Percentiles rank a stretch among this genome's conserved stretches.
phyloP scores from a whole-genome alignment of 2,329 filamentous ascomycete genomes.

The Aspergillus persii region DNA sequence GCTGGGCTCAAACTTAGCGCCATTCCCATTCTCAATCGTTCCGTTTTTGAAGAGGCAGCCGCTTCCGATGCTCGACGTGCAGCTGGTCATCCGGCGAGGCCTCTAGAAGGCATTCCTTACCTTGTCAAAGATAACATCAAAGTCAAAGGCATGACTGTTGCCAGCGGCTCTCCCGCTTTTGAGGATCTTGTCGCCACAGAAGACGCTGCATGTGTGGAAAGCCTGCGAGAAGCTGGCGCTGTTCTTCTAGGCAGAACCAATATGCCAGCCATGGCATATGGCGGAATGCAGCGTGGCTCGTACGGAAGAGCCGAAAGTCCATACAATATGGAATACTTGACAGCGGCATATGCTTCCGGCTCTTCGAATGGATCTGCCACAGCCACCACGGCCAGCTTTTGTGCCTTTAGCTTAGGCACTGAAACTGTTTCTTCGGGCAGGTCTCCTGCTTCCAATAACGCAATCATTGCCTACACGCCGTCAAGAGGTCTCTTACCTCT shows the following conservation, averaged over 20 bases:
- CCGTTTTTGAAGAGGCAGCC: conserved; percentile 47
- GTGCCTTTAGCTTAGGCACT: conserved; percentile 53
- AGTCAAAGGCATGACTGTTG: conserved; percentile 53
- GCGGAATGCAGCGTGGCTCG: conserved; percentile 57
- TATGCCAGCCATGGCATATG: conserved; percentile 60
- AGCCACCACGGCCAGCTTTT: conserved; percentile 51
- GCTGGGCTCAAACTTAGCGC: conserved; percentile 45
- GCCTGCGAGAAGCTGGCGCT: conserved; percentile 50
- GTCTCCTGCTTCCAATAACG: conserved; percentile 58
- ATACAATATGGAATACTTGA: conserved; percentile 54
- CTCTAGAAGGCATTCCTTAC: conserved; percentile 57
- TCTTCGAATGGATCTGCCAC: conserved; percentile 58
- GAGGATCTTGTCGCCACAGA: conserved; percentile 49
- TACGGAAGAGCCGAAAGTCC: conserved; percentile 58
- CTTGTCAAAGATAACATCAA: conserved; percentile 60
- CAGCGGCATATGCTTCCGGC: conserved; percentile 56
- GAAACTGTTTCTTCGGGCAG: conserved; percentile 59
- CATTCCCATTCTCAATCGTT: conserved; percentile 49
- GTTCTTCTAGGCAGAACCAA: conserved; percentile 57
- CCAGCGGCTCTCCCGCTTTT: conserved; percentile 56
- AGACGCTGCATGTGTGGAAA: conserved; percentile 52
- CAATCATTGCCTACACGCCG: conserved; percentile 56
- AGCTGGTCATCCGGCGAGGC: conserved; percentile 33
- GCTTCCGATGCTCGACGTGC: conserved; percentile 48
- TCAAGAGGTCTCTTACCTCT: conserved; percentile 53